Conservation (phyloP, 352 stramenopile species). For the Elongisporangium undulatum region DNA sequence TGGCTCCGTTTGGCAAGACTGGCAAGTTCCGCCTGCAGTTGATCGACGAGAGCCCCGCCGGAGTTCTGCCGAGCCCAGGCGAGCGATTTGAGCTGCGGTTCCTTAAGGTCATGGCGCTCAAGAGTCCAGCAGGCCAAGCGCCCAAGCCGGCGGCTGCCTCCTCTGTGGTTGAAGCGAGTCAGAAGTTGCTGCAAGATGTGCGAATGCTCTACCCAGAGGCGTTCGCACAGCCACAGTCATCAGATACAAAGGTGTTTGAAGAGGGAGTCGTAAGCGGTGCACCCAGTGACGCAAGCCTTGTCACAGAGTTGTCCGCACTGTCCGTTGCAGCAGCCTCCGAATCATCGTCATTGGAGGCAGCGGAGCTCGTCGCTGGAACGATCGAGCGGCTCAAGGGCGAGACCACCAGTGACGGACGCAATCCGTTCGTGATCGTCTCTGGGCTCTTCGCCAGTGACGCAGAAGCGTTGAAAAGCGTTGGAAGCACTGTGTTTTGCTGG, state of each 20-base stretch:
- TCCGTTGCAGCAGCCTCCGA: neutral
- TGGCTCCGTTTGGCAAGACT: conserved; percentile 77
- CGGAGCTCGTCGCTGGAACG: conserved; percentile 4
- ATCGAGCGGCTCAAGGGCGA: conserved; percentile 73
- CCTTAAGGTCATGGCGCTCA: conserved; percentile 42
- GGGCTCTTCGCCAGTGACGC: conserved; percentile 48
- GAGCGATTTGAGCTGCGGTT: conserved; percentile 58
- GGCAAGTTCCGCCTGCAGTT: conserved; percentile 69
- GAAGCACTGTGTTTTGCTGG: conserved; percentile 16
- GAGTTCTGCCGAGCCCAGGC: conserved; percentile 15
- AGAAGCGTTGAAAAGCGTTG: conserved; percentile 29
- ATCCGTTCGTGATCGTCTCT: conserved; percentile 56
- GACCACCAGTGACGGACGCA: conserved; percentile 50
- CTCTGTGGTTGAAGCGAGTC: conserved; percentile 1
- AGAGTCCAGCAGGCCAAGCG: conserved; percentile 22
- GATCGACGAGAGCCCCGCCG: neutral
- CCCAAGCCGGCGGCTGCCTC: neutral
- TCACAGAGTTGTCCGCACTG: neutral
- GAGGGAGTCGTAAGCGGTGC: neutral
- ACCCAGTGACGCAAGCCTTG: neutral
- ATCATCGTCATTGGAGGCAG: neutral
- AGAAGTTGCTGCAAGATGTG: conserved; percentile 37
- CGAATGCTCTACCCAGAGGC: conserved; percentile 41
- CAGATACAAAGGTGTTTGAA: neutral
- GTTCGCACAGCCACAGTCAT: conserved; percentile 7